Percentiles rank a stretch among this genome's conserved stretches.
Evolutionary conservation across 2,329 filamentous ascomycete genomes (phyloP).

Genomic region (Trichoderma koningii): DNA sequence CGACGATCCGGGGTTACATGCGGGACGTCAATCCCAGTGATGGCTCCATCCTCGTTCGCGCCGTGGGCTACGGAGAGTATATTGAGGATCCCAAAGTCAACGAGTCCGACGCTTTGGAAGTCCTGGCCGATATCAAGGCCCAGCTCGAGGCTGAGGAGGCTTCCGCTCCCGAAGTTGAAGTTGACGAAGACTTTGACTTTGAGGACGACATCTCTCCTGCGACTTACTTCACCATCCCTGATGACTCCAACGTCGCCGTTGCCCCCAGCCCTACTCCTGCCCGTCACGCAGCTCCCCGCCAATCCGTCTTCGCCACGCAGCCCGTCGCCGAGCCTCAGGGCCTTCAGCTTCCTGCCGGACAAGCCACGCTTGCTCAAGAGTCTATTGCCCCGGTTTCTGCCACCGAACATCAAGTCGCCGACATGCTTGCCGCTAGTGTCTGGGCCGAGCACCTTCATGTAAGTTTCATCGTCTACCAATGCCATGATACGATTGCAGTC

Average conservation of each 20-base stretch:
- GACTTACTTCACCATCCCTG: neutral
- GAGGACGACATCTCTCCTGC: conserved; percentile 27
- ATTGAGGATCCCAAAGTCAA: conserved; percentile 40
- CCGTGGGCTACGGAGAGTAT: conserved; percentile 40
- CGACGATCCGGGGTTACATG: conserved; percentile 40
- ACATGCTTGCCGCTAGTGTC: neutral
- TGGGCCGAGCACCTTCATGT: neutral
- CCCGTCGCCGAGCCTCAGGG: neutral
- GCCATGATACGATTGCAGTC: neutral
- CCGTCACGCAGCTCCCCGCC: conserved; percentile 16
- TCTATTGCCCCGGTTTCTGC: neutral
- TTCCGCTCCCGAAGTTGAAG: too few species aligned
- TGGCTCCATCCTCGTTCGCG: conserved; percentile 35
- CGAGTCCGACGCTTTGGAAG: conserved; percentile 31
- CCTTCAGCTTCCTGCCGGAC: neutral
- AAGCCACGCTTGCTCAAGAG: neutral
- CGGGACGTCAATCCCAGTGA: conserved; percentile 34
- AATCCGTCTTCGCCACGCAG: neutral
- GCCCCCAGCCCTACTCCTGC: conserved; percentile 28
- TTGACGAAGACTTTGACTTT: conserved; percentile 3
- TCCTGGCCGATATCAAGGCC: conserved; percentile 27
- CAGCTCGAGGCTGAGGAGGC: conserved; percentile 26
- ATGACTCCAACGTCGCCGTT: conserved; percentile 2
- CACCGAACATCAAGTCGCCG: neutral
- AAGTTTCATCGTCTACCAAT: neutral